phyloP scores from a whole-genome alignment of 2,329 filamentous ascomycete genomes.

The Fusarium circinatum region DNA sequence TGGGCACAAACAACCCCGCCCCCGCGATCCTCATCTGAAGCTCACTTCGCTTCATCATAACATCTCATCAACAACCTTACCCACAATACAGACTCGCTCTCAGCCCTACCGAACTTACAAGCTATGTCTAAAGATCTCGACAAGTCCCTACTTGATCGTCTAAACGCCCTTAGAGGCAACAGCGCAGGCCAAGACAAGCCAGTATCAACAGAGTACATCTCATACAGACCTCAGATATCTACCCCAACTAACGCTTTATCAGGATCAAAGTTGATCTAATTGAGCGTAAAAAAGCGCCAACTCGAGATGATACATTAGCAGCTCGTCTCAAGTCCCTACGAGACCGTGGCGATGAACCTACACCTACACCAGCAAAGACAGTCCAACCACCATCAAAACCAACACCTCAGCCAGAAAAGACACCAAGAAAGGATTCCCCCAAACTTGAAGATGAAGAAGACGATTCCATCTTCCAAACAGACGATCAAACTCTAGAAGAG shows the following conservation, averaged over 20 bases:
- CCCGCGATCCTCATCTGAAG: constrained; percentile 19
- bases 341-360: constrained; percentile 49
- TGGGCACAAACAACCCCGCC: constrained; percentile 23
- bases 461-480: constrained; percentile 56
- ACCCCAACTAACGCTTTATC: background rate
- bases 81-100: background rate
- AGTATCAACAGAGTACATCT: constrained; percentile 55
- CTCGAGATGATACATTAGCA: constrained; percentile 62
- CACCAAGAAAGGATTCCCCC: background rate
- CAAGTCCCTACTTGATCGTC: constrained; percentile 61
- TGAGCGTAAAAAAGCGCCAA: constrained; percentile 54
- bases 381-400: background rate
- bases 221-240: background rate
- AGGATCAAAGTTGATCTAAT: constrained; percentile 52
- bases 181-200: constrained; percentile 49
- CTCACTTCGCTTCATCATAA: constrained; percentile 11
- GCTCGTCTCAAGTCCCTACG: constrained; percentile 63
- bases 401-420: constrained; percentile 1
- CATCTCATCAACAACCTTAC: constrained; percentile 1
- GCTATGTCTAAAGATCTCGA: constrained; percentile 53
- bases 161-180: constrained; percentile 60
- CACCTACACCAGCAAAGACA: constrained; percentile 30
- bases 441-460: constrained; percentile 48
- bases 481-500: constrained; percentile 64
- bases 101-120: fast-evolving